Evolutionary conservation across 2,329 filamentous ascomycete species (phyloP).

Genomic region (Paraconiothyrium brasiliense): DNA sequence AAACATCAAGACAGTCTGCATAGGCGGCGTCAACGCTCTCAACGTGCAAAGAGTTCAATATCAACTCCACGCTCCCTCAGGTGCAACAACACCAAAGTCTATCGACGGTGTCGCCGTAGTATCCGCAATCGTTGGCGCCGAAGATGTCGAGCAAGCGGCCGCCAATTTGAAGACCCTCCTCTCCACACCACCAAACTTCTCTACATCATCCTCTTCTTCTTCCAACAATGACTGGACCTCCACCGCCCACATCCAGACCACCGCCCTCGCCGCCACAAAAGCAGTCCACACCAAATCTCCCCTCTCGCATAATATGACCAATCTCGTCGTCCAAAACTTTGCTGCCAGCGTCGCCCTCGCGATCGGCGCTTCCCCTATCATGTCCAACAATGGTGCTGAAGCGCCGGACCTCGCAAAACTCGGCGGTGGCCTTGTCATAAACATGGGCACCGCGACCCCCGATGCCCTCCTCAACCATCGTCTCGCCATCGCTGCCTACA

Average conservation of each 20-base stretch:
- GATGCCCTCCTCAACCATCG: conserved; percentile 77
- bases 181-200: conserved; percentile 38
- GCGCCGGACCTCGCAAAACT: conserved; percentile 80
- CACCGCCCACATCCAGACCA: conserved; percentile 22
- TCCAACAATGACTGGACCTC: conserved; percentile 19
- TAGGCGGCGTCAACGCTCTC: conserved; percentile 83
- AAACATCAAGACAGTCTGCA: conserved; percentile 72
- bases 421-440: conserved; percentile 83
- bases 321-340: conserved; percentile 93
- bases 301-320: conserved; percentile 96
- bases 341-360: conserved; percentile 89
- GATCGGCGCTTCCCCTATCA: conserved; percentile 89
- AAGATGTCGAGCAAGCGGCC: conserved; percentile 72
- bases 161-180: conserved; percentile 67
- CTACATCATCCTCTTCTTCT: conserved; percentile 27
- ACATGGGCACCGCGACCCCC: conserved; percentile 91
- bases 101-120: conserved; percentile 89
- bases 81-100: conserved; percentile 56
- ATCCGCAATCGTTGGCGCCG: conserved; percentile 82
- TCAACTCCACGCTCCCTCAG: conserved; percentile 64
- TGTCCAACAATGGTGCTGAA: conserved; percentile 88
- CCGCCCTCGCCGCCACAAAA: conserved; percentile 60
- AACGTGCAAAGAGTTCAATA: conserved; percentile 80
- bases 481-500: conserved; percentile 82
- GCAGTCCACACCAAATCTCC: conserved; percentile 72